Base-by-base conservation (phyloP, 2,329 filamentous ascomycete species). In the Coleophoma eucalyptorum region DNA sequence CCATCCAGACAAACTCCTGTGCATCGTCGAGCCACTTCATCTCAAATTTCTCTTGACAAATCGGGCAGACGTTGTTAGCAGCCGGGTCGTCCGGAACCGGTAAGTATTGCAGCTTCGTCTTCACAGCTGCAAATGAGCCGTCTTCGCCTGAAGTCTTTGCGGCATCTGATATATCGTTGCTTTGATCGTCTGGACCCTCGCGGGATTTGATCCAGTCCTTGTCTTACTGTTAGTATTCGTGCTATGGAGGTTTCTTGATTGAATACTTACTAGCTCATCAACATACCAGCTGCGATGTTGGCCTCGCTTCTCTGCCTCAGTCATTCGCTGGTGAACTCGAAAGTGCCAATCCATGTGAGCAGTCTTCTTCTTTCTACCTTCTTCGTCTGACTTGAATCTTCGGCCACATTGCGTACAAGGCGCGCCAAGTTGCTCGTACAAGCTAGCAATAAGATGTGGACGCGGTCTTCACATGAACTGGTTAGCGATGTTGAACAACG, bases 291-390 rank as follows among this genome's bases (percentile, higher is more conserved):
- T 95, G 33, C 94, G 86, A 64, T 95, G 92, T 61, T 95, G 89
- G 32, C 89, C 91, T 54, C 90, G 82, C 66, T 90, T 93, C 63
- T 90, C 85, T 13, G 89, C 86, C 60, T 97, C 93, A 3, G 85
- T 84, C 70, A 95, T 90, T 43, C 91, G 86, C 63, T 92, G 88
- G 64, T 97, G 93, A 20, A 93, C 92, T 50, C 87, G 86, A 72
- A 99, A 99, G 69, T 99, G 94, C 94, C 94, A 99, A 70, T 99
- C 94, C 76, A 99, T 86, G 66, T 99, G 94, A 3, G 87, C 84
- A 20, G 86, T 89, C 73, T 97, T 97, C 74, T 88, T 89, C 65
- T 86, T 85, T 62, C 84, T 88, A 12, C 93, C 93, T 57, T 89
- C 84, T 12, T 85, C 82, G 45, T 89, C 89, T 4, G 81, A 81